A percentile compares a stretch with the other conserved stretches of the same genome.
phyloP scores from a whole-genome alignment of 768 basidiomycete species.

The Pleurotus djamor region DNA sequence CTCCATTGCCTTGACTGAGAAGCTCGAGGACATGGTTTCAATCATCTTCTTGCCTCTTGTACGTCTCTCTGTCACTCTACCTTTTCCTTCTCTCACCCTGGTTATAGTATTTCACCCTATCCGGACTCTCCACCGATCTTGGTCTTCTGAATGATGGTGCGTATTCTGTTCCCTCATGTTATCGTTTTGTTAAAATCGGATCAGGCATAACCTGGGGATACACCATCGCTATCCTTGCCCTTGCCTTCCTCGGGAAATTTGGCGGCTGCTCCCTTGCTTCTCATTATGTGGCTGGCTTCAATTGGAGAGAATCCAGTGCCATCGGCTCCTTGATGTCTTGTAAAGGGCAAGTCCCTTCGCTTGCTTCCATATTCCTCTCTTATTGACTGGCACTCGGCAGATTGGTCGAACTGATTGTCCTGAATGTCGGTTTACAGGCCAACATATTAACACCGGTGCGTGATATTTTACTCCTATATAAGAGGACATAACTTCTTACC shows the following conservation, averaged over 20 bases:
- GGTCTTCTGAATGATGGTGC: constrained; percentile 76
- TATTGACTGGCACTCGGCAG: no score
- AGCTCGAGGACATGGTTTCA: constrained; percentile 93
- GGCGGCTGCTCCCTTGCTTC: constrained; percentile 79
- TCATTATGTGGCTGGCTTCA: constrained; percentile 63
- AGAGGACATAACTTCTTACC: not conserved
- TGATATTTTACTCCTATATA: not conserved
- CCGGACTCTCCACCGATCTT: constrained; percentile 87
- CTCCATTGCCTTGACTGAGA: constrained; percentile 85
- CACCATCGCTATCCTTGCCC: constrained; percentile 71
- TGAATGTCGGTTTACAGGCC: constrained; percentile 88
- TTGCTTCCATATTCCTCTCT: not conserved
- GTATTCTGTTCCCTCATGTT: not conserved
- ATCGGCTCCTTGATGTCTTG: constrained; percentile 95
- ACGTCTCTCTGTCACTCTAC: constrained; percentile 16
- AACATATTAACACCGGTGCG: constrained; percentile 65
- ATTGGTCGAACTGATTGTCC: constrained; percentile 90
- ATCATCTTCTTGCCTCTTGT: constrained; percentile 89
- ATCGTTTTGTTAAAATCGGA: not conserved
- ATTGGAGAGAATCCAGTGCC: constrained; percentile 76
- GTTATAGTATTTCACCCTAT: constrained; percentile 84
- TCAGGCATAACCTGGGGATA: constrained; percentile 85
- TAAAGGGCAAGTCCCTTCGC: constrained; percentile 62
- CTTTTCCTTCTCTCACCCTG: not conserved
- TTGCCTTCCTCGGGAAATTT: constrained; percentile 90